phyloP scores from a whole-genome alignment of 2,329 filamentous ascomycete species.

The Aureobasidium sp. region DNA sequence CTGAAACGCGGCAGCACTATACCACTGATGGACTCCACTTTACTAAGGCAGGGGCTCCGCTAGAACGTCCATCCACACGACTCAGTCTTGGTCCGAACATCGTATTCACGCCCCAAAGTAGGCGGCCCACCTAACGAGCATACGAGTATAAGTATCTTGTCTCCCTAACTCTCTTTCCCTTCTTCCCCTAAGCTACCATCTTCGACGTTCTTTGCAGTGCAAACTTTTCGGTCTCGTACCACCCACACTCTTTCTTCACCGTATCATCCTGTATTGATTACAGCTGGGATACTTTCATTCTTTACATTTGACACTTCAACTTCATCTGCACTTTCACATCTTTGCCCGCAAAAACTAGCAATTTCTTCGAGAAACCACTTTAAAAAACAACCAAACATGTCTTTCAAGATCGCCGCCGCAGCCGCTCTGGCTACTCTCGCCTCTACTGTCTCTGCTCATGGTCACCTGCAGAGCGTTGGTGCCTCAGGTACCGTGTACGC shows the following conservation, averaged over 20 bases:
- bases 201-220: slow-evolving; percentile 11
- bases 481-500: slow-evolving; percentile 39
- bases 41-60: slow-evolving; percentile 12
- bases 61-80: not conserved
- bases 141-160: not conserved
- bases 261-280: slow-evolving; percentile 12
- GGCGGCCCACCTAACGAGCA: not conserved
- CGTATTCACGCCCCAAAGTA: not conserved
- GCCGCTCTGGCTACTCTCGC: slow-evolving; percentile 24
- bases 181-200: not conserved
- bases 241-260: slow-evolving; percentile 8
- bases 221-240: slow-evolving; percentile 10
- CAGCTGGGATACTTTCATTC: slow-evolving; percentile 12
- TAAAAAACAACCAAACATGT: slow-evolving; percentile 16
- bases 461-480: slow-evolving; percentile 35
- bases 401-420: slow-evolving; percentile 18
- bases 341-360: slow-evolving; percentile 2
- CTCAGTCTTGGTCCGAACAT: not conserved
- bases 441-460: slow-evolving; percentile 37
- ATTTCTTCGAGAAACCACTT: not conserved
- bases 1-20: slow-evolving; percentile 6
- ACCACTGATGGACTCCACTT: slow-evolving; percentile 3
- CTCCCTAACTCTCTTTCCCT: not conserved
- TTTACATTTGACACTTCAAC: not conserved
- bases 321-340: not conserved